Percentiles rank a stretch among this genome's conserved stretches.
Conservation (phyloP, 768 basidiomycete species). For the Clathrus columnatus region DNA sequence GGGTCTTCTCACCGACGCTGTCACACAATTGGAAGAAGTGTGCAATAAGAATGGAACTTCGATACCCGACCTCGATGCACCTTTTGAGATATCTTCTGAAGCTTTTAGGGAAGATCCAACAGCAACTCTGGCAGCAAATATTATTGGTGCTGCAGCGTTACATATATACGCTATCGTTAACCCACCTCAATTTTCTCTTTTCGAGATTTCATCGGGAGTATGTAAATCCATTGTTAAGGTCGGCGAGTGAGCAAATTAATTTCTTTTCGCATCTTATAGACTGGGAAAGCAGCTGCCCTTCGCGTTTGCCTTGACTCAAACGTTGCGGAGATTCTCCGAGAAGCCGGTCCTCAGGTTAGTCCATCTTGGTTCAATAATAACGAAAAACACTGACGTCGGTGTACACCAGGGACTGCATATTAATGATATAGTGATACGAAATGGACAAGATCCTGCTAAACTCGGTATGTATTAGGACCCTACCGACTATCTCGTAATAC, state of each 20-base stretch:
- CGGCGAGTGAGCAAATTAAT: too few relatives aligned
- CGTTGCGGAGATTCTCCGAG: slow-evolving; percentile 33
- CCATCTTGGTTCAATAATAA: neutral
- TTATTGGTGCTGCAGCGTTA: slow-evolving; percentile 21
- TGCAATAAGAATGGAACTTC: slow-evolving; percentile 14
- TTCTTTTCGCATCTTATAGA: slow-evolving; percentile 10
- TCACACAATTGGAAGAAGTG: slow-evolving; percentile 19
- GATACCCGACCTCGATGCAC: slow-evolving; percentile 22
- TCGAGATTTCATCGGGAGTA: neutral
- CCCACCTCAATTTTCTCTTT: slow-evolving; percentile 13
- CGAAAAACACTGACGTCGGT: neutral
- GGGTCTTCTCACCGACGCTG: neutral
- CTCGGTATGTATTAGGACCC: neutral
- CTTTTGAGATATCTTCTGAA: slow-evolving; percentile 22
- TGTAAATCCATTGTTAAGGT: neutral
- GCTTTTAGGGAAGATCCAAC: slow-evolving; percentile 35
- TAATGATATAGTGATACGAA: neutral
- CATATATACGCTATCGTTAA: slow-evolving; percentile 19
- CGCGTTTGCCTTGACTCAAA: slow-evolving; percentile 23
- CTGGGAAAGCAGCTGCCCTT: slow-evolving; percentile 17
- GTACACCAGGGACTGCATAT: slow-evolving; percentile 4
- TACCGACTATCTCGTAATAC: too few relatives aligned
- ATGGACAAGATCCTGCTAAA: slow-evolving; percentile 3
- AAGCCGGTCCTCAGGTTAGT: slow-evolving; percentile 28
- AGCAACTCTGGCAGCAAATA: slow-evolving; percentile 50